A percentile compares a stretch with the other conserved stretches of the same genome.
phyloP scores from a whole-genome alignment of 768 basidiomycete species.

The Clavaria fumosa region DNA sequence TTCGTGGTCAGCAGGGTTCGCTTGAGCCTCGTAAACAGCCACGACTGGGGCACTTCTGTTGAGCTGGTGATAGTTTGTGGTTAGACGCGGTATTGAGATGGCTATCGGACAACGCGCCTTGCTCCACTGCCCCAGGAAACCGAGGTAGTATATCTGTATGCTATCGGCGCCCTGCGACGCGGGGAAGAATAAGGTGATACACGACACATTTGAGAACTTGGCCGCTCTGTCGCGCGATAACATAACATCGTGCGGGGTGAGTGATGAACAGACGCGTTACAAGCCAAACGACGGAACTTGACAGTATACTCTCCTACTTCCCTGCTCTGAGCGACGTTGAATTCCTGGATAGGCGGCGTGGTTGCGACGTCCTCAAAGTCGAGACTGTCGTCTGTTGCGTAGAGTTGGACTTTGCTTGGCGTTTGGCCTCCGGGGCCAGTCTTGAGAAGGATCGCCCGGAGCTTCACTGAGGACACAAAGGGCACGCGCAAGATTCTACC shows the following conservation, averaged over 20 bases:
- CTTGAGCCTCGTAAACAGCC: constrained; percentile 77
- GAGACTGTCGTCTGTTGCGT: constrained; percentile 56
- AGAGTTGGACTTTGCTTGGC: constrained; percentile 60
- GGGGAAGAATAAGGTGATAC: constrained; percentile 73
- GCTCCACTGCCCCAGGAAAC: constrained; percentile 70
- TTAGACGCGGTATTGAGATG: background rate
- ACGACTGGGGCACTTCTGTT: constrained; percentile 65
- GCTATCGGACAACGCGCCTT: constrained; percentile 31
- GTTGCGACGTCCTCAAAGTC: constrained; percentile 68
- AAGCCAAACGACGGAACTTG: constrained; percentile 48
- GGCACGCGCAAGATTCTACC: constrained; percentile 68
- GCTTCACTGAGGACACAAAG: constrained; percentile 76
- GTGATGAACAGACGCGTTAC: background rate
- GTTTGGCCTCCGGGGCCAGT: constrained; percentile 70
- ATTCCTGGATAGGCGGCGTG: constrained; percentile 52
- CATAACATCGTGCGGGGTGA: background rate
- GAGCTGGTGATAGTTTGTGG: constrained; percentile 23
- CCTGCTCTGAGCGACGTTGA: constrained; percentile 49
- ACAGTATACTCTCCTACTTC: constrained; percentile 79
- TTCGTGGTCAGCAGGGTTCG: constrained; percentile 77
- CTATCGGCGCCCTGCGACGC: constrained; percentile 66
- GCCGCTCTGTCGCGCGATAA: constrained; percentile 39
- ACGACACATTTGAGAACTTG: constrained; percentile 73
- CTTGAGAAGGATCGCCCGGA: constrained; percentile 71
- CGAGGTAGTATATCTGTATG: constrained; percentile 67